Percentiles rank a stretch among this genome's conserved stretches.
These are phyloP conservation scores for Picocystis sp. DNA, from an alignment of 163 green algal species.

Conservation along the genomic window DNA sequence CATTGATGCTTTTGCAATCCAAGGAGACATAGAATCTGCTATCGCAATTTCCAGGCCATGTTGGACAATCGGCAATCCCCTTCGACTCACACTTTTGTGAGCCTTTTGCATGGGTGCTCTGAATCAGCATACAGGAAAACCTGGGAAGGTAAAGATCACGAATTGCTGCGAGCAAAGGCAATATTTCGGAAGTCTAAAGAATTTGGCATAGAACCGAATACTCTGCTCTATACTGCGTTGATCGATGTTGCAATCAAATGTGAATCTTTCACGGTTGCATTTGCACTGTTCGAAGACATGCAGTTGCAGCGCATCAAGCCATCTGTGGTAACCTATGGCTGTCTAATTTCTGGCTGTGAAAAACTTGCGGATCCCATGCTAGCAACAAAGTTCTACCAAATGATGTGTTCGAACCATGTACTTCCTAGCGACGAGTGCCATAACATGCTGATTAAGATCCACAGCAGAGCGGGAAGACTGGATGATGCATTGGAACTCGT, in stretches of 20 bases:
- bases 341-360: conserved; percentile 26
- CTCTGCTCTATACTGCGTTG: conserved; percentile 23
- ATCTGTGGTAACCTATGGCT: conserved; percentile 40
- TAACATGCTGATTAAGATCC: conserved; percentile 38
- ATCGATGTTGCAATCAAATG: conserved; percentile 28
- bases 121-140: too few species aligned
- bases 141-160: conserved; percentile 6
- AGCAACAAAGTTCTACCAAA: conserved; percentile 18
- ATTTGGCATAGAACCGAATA: conserved; percentile 8
- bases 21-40: conserved; percentile 12
- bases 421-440: conserved; percentile 33
- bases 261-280: conserved; percentile 7
- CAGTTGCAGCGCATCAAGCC: conserved; percentile 14
- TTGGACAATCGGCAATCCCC: conserved; percentile 12
- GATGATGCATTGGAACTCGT: conserved; percentile 46
- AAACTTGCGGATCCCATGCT: conserved; percentile 5
- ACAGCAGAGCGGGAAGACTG: conserved; percentile 19
- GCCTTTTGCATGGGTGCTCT: conserved; percentile 32
- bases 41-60: conserved; percentile 21
- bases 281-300: conserved; percentile 31
- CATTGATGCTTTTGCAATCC: conserved; percentile 13
- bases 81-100: conserved; percentile 20
- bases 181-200: background rate
- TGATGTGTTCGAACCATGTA: conserved; percentile 26
- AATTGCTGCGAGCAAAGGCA: conserved; percentile 4